These are phyloP conservation scores for Trichoderma oligosporum DNA, from an alignment of 2,329 filamentous ascomycete species.

Conservation along the genomic window DNA sequence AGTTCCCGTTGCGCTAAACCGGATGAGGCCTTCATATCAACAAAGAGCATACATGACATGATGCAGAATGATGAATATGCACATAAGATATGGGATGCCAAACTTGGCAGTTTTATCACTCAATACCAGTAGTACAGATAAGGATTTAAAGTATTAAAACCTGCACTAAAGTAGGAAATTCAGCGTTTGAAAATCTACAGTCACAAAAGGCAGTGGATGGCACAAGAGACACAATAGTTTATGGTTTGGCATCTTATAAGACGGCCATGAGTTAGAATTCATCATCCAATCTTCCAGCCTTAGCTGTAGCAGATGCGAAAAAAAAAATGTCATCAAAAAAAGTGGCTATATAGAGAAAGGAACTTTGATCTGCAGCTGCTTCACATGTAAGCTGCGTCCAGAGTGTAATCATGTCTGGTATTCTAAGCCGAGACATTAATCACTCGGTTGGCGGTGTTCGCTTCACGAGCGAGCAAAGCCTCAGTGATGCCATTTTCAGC, in stretches of 20 bases:
- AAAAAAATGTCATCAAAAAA: slow-evolving; percentile 3
- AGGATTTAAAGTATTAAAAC: no score
- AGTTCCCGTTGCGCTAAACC: not conserved
- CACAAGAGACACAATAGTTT: not conserved
- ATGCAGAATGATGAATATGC: not conserved
- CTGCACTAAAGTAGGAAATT: no score
- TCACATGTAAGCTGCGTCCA: slow-evolving; percentile 5
- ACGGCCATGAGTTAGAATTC: slow-evolving; percentile 6
- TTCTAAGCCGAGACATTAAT: slow-evolving; percentile 30
- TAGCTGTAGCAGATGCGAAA: not conserved
- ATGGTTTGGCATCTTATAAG: slow-evolving; percentile 9
- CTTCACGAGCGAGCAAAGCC: slow-evolving; percentile 56
- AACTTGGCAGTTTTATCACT: no score
- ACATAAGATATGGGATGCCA: not conserved
- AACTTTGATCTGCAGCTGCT: slow-evolving; percentile 11
- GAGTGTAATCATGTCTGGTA: not conserved
- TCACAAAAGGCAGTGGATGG: not conserved
- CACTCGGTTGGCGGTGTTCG: slow-evolving; percentile 31
- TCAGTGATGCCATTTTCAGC: slow-evolving; percentile 49
- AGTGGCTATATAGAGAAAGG: slow-evolving; percentile 1
- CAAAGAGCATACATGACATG: not conserved
- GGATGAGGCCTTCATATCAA: not conserved
- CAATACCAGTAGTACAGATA: no score
- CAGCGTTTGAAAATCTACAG: no score
- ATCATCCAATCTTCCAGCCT: slow-evolving; percentile 5